Conservation (phyloP, 2,329 filamentous ascomycete genomes). For the Fusarium drepaniforme region DNA sequence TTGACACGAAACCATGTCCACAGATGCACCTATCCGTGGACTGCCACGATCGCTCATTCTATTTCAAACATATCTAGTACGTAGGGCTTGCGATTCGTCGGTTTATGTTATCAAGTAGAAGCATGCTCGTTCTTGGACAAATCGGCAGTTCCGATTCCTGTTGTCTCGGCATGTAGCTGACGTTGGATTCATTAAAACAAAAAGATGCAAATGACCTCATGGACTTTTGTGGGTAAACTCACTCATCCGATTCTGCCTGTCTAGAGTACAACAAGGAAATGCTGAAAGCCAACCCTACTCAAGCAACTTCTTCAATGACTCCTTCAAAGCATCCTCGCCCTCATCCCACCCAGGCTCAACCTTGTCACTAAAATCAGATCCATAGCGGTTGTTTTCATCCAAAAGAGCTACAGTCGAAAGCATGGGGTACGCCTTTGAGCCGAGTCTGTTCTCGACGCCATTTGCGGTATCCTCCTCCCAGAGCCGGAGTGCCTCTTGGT, state of each 20-base stretch:
- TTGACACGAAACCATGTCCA: not conserved
- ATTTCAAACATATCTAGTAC: not conserved
- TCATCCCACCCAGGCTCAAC: not conserved
- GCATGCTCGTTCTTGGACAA: not conserved
- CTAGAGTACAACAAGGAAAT: not conserved
- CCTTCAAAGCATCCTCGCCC: not conserved
- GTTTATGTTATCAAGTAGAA: not conserved
- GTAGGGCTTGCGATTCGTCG: not conserved
- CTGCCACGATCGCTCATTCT: not conserved
- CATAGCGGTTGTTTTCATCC: slow-evolving; percentile 17
- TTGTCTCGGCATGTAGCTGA: no score
- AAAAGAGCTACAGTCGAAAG: slow-evolving; percentile 10
- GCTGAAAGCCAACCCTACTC: not conserved
- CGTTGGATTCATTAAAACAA: not conserved
- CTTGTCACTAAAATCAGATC: slow-evolving; percentile 13
- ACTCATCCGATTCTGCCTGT: not conserved
- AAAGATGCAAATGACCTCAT: not conserved
- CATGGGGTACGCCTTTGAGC: slow-evolving; percentile 7
- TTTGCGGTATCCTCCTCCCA: slow-evolving; percentile 18
- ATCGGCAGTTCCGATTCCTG: not conserved
- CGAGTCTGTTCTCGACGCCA: slow-evolving; percentile 12
- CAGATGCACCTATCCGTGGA: not conserved
- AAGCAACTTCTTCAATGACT: not conserved
- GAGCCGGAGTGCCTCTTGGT: not conserved
- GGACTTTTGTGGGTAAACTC: not conserved